phyloP scores from a whole-genome alignment of 768 basidiomycete species.

The Termitomyces sp. region DNA sequence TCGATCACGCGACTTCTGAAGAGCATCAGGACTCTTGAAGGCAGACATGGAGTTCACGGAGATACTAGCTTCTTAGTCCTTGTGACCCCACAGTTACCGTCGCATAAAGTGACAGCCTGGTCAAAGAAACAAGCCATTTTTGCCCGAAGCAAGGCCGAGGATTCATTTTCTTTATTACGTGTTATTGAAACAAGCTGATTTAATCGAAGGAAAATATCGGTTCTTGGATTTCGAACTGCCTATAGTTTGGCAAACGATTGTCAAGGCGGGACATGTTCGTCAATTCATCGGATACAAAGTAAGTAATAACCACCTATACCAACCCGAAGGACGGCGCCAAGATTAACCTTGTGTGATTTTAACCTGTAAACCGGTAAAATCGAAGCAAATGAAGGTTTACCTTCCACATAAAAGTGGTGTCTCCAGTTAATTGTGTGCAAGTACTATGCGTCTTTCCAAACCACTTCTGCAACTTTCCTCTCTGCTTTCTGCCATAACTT shows the following conservation, averaged over 20 bases:
- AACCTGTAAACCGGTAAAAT: background rate
- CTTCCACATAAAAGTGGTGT: background rate
- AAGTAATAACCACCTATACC: background rate
- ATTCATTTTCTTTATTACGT: background rate
- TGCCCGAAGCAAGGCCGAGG: background rate
- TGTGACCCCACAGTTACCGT: background rate
- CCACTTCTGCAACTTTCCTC: constrained; percentile 9
- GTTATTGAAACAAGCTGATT: background rate
- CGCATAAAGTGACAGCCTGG: background rate
- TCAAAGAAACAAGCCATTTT: background rate
- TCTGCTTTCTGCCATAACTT: constrained; percentile 5
- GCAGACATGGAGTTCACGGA: background rate
- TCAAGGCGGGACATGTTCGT: constrained; percentile 11
- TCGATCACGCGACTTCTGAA: background rate
- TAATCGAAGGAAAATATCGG: no score
- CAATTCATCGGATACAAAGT: constrained; percentile 12
- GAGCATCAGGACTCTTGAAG: background rate
- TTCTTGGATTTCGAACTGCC: no score
- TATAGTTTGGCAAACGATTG: background rate
- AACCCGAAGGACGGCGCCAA: background rate
- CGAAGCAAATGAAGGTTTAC: background rate
- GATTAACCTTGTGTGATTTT: background rate
- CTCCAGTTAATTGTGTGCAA: background rate
- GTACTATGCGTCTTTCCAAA: constrained; percentile 13
- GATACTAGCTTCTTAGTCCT: constrained; percentile 6